phyloP scores from a whole-genome alignment of 108 stramenopile species.

The Chaetoceros muelleri region DNA sequence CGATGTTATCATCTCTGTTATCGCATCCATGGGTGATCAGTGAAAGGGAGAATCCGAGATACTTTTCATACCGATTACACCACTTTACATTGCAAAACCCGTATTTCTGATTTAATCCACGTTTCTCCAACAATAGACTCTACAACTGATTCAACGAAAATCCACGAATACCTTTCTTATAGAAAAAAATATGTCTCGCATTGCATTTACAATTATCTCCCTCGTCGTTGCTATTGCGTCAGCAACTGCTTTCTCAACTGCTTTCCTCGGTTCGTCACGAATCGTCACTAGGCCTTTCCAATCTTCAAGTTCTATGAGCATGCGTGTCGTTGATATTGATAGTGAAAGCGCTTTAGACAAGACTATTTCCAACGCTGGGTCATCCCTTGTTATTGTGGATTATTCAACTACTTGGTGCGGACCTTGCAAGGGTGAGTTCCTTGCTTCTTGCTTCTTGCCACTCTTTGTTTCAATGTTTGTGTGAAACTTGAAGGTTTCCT shows the following conservation, averaged over 20 bases:
- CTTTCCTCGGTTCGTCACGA: conserved; percentile 15
- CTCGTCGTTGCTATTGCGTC: neutral
- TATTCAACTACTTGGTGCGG: conserved; percentile 97
- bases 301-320: conserved; percentile 14
- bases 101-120: too few species aligned
- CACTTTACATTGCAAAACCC: too few species aligned
- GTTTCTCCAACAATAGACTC: too few species aligned
- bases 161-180: too few species aligned
- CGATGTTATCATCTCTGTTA: too few species aligned
- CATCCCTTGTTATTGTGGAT: conserved; percentile 80
- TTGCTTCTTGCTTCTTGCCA: conserved; percentile 13
- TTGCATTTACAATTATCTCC: neutral
- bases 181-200: neutral
- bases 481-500: too few species aligned
- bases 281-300: conserved; percentile 10
- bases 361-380: conserved; percentile 41
- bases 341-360: conserved; percentile 60
- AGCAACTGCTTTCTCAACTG: conserved; percentile 16
- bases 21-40: too few species aligned
- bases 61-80: too few species aligned
- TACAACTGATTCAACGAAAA: too few species aligned
- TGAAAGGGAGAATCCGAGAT: too few species aligned
- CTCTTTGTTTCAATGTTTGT: neutral
- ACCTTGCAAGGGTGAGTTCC: conserved; percentile 64
- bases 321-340: conserved; percentile 60